Evolutionary conservation across 306 rosid genomes (phyloP).

Genomic region (Oemleria cerasiformis): DNA sequence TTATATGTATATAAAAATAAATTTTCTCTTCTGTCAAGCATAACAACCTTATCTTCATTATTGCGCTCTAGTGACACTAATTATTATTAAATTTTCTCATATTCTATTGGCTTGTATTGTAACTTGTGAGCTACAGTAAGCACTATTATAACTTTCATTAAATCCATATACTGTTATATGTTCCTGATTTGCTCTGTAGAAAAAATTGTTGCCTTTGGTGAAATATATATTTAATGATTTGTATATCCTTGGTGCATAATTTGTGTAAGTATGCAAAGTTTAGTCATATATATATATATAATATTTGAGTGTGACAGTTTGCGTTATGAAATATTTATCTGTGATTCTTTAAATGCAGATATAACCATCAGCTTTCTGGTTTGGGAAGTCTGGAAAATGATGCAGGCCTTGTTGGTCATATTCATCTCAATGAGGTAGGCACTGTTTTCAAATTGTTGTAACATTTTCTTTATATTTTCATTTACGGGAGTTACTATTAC

Average conservation of each 20-base stretch:
- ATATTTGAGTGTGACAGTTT: neutral
- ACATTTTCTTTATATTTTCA: slow-evolving; percentile 14
- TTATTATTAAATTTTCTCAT: too few relatives aligned
- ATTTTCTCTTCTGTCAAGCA: too few relatives aligned
- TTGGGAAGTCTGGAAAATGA: slow-evolving; percentile 33
- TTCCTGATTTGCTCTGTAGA: neutral
- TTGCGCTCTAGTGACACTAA: too few relatives aligned
- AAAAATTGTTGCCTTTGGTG: neutral
- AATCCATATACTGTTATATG: neutral
- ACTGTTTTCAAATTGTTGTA: slow-evolving; percentile 15
- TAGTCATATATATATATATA: neutral
- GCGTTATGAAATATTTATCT: neutral
- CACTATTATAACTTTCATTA: neutral
- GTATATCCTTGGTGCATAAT: neutral
- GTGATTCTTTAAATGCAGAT: slow-evolving; percentile 44
- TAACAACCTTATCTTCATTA: too few relatives aligned
- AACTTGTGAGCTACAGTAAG: neutral
- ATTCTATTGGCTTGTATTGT: too few relatives aligned
- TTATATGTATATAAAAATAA: too few relatives aligned
- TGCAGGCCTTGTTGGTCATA: slow-evolving; percentile 88
- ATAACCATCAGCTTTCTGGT: slow-evolving; percentile 37
- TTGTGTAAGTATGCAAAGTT: neutral
- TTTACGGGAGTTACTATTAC: slow-evolving; percentile 3
- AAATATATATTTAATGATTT: neutral
- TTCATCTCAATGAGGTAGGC: slow-evolving; percentile 73